A percentile compares a stretch with the other conserved stretches of the same genome.
Evolutionary conservation across 495 filamentous ascomycete species (phyloP).

Genomic region (Baudoinia panamericana): DNA sequence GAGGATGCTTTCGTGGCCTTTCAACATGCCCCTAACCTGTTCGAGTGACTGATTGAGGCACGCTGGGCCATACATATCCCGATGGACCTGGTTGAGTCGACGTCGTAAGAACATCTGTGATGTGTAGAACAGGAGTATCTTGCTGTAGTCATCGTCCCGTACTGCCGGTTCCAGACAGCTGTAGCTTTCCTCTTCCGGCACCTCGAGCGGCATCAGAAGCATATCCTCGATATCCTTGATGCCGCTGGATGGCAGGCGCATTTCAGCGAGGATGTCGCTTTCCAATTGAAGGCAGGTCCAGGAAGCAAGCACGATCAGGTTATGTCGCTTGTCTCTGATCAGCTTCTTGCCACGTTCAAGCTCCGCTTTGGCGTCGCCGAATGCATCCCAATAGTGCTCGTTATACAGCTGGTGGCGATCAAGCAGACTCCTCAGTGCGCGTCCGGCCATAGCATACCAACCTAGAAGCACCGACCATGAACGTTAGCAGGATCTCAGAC

Average conservation of each 20-base stretch:
- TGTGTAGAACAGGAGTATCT: conserved; percentile 51
- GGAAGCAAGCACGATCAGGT: conserved; percentile 45
- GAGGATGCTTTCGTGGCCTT: conserved; percentile 21
- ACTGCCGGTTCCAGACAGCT: conserved; percentile 3
- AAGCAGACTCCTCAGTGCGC: conserved; percentile 63
- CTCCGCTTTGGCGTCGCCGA: conserved; percentile 9
- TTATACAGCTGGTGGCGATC: conserved; percentile 43
- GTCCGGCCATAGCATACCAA: conserved; percentile 70
- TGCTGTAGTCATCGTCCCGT: not conserved
- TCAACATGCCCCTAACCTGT: conserved; percentile 6
- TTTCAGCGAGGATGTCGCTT: conserved; percentile 87
- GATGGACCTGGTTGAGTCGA: conserved; percentile 71
- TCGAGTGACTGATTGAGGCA: conserved; percentile 2
- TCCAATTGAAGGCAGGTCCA: conserved; percentile 94
- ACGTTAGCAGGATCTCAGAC: too few relatives aligned
- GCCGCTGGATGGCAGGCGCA: conserved; percentile 51
- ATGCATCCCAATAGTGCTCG: conserved; percentile 19
- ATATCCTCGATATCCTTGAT: conserved; percentile 22
- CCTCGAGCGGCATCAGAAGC: conserved; percentile 51
- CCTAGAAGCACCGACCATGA: too few relatives aligned
- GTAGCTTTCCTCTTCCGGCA: conserved; percentile 17
- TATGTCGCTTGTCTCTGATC: conserved; percentile 20
- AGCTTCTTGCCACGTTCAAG: conserved; percentile 3
- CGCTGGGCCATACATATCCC: conserved; percentile 29
- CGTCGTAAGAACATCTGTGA: conserved; percentile 79